Evolutionary conservation across 2,329 filamentous ascomycete species (phyloP).

Genomic region (Diaporthe citri): DNA sequence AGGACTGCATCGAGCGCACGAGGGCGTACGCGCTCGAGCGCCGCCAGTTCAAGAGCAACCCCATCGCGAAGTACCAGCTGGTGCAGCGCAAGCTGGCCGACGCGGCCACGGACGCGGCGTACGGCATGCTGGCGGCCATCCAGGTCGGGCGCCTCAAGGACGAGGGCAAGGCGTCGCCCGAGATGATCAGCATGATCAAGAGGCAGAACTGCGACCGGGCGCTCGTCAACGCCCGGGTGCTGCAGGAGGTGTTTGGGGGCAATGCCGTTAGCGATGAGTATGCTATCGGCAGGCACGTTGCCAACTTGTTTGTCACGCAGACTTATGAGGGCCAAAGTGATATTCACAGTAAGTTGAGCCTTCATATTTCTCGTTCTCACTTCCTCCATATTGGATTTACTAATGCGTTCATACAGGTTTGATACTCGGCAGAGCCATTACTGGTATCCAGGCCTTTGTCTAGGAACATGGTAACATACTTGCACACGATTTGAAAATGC

Average conservation of each 20-base stretch:
- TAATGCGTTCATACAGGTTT: constrained; percentile 63
- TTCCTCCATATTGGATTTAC: constrained; percentile 40
- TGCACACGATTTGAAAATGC: background rate
- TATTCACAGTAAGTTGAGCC: constrained; percentile 82
- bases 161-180: constrained; percentile 85
- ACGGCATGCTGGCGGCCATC: constrained; percentile 87
- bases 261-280: constrained; percentile 99
- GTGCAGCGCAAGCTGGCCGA: constrained; percentile 98
- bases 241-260: constrained; percentile 97
- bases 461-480: constrained; percentile 50
- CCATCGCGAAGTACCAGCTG: constrained; percentile 94
- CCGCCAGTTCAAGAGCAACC: constrained; percentile 96
- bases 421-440: constrained; percentile 75
- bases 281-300: constrained; percentile 91
- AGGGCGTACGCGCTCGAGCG: constrained; percentile 91
- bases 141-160: constrained; percentile 96
- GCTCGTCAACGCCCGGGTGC: constrained; percentile 79
- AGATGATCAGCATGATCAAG: constrained; percentile 99
- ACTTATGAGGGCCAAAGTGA: constrained; percentile 99
- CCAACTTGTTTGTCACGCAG: constrained; percentile 96
- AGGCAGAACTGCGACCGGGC: constrained; percentile 96
- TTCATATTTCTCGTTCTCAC: constrained; percentile 22
- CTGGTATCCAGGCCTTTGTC: constrained; percentile 83
- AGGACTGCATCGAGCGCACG: constrained; percentile 87
- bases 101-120: constrained; percentile 90